phyloP scores from a whole-genome alignment of 2,329 filamentous ascomycete genomes.

The Ophiostoma populinum region DNA sequence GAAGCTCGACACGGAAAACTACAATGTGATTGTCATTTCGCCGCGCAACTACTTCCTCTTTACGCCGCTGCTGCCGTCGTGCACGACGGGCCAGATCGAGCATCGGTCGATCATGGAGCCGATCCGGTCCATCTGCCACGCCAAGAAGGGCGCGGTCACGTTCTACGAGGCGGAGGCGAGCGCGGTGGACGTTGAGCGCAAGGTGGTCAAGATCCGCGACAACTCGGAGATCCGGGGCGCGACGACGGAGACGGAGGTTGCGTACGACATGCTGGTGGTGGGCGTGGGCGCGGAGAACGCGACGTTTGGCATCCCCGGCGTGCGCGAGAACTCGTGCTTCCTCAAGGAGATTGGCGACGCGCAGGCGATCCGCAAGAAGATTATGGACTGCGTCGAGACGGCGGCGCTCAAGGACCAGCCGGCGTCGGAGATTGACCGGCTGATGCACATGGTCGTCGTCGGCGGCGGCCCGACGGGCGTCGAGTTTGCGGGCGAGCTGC shows the following conservation, averaged over 20 bases:
- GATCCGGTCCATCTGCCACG: conserved; percentile 83
- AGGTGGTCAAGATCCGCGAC: conserved; percentile 76
- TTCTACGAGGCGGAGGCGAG: conserved; percentile 97
- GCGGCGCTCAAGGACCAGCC: conserved; percentile 95
- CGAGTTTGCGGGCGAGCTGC: conserved; percentile 93
- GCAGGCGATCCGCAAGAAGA: conserved; percentile 90
- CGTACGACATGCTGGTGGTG: conserved; percentile 95
- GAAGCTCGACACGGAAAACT: conserved; percentile 97
- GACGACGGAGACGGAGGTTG: conserved; percentile 67
- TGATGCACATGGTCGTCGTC: conserved; percentile 95
- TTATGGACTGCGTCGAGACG: conserved; percentile 99
- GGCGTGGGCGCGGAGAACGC: conserved; percentile 97
- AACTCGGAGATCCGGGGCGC: conserved; percentile 84
- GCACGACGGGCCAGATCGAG: conserved; percentile 93
- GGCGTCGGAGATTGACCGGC: conserved; percentile 72
- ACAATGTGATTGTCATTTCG: conserved; percentile 95
- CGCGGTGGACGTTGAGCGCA: conserved; percentile 84
- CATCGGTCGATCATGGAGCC: conserved; percentile 99
- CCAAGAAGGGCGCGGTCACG: conserved; percentile 84
- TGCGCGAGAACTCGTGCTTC: conserved; percentile 91
- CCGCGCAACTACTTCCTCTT: conserved; percentile 99
- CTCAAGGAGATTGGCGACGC: conserved; percentile 96
- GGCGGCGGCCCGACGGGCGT: conserved; percentile 92
- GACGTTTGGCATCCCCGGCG: conserved; percentile 93
- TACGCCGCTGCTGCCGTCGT: conserved; percentile 90